Conservation (phyloP, 2,329 filamentous ascomycete genomes). For the Fusarium zealandicum region DNA sequence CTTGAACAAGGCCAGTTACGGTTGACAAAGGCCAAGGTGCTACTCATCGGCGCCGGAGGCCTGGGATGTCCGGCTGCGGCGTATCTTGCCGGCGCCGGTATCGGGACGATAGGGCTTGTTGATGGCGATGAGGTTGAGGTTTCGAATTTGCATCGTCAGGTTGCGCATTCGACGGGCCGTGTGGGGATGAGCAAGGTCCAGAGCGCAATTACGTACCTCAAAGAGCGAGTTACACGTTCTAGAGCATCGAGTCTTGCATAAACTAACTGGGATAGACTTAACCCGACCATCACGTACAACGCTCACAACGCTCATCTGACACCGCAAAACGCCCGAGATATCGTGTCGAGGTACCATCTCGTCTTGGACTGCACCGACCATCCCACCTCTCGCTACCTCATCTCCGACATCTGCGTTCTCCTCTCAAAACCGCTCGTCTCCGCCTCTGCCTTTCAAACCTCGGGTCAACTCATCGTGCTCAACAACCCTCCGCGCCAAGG, state of each 20-base stretch:
- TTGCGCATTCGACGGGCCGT: slow-evolving; percentile 75
- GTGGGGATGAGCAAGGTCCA: slow-evolving; percentile 83
- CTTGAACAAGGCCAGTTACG: slow-evolving; percentile 71
- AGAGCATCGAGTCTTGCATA: too few species aligned
- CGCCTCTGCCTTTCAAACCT: slow-evolving; percentile 85
- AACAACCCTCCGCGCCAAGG: slow-evolving; percentile 80
- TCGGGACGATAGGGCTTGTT: slow-evolving; percentile 82
- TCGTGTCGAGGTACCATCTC: slow-evolving; percentile 77
- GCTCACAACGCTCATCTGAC: slow-evolving; percentile 71
- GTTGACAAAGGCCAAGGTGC: slow-evolving; percentile 72
- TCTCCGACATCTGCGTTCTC: slow-evolving; percentile 88
- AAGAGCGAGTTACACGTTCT: slow-evolving; percentile 51
- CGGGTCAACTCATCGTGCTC: slow-evolving; percentile 88
- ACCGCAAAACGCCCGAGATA: slow-evolving; percentile 69
- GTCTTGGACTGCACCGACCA: slow-evolving; percentile 96
- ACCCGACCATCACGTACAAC: slow-evolving; percentile 72
- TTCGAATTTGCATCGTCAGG: slow-evolving; percentile 92
- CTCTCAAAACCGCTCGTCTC: slow-evolving; percentile 82
- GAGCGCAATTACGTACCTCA: slow-evolving; percentile 70
- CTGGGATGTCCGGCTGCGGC: slow-evolving; percentile 89
- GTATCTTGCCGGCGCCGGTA: slow-evolving; percentile 90
- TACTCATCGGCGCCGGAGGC: slow-evolving; percentile 88
- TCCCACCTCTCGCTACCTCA: slow-evolving; percentile 87
- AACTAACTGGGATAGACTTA: slow-evolving; percentile 61
- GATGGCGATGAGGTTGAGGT: slow-evolving; percentile 88